Evolutionary conservation across 805 yeast species (phyloP), one percentile per base, ranked within the genome.

Genomic region (Debaryomyces prosopidis): DNA sequence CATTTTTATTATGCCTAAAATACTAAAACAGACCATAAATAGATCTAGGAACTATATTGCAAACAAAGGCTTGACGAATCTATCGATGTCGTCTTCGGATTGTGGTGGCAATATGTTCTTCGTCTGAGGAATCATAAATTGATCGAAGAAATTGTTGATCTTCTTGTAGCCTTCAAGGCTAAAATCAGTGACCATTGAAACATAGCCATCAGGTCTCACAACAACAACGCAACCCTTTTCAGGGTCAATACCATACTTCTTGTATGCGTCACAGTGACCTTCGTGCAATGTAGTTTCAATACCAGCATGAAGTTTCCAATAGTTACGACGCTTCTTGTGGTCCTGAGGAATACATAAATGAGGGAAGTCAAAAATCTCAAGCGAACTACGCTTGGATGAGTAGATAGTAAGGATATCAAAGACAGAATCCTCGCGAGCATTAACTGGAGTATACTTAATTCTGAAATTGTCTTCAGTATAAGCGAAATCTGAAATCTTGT

Each of bases 131-230:
- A 46, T 43, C 55, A 55, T 37, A 28, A 54, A 42, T 9, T 36
- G 20, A 10, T 43, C 38, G 44, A 63, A 62, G 45, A 53, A 64
- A 26, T 45, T 42, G 16, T 50, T 48, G 28, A 58, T 54, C 16
- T 47, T 36, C 12, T 42, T 27, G 36, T 47, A 42, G 11, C 65
- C 63, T 3, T 41, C 39, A 9, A 43, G 23, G 15, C 52, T 54
- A 35, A 48, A 49, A 20, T 48, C 52, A 9, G 55, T 46, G 17
- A 62, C 63, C n/a, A 42, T 10, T 9, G 66, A 55, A 20, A 64
- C 62, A 42, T 64, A 59, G 3, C 69, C 69, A 47, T 65, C 69
- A 10, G 69, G 69, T 33, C 69, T 47, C 9, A 61, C 46, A 11
- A 63, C 63, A 32, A 63, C 44, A 28, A 59, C 44, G 33, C 56